Conservation (phyloP, 1,139 yeast genomes). For the Suhomyces ambrosiae region DNA sequence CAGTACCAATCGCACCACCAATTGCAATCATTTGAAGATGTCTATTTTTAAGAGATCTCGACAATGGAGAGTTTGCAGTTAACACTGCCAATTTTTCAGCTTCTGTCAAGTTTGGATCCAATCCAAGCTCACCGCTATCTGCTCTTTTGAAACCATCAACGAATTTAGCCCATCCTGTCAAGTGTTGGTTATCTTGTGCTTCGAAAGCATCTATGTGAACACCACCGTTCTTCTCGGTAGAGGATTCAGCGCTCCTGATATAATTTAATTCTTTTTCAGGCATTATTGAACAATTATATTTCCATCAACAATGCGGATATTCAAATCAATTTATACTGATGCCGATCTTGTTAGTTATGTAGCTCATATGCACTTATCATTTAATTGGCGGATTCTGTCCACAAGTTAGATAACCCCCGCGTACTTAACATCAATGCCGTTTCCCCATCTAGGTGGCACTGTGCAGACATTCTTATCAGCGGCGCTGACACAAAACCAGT, state of each 20-base stretch:
- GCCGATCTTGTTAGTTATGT: no score
- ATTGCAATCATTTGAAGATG: conserved; percentile 84
- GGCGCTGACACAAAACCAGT: conserved; percentile 1
- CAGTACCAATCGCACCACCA: conserved; percentile 88
- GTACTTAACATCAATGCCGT: not conserved
- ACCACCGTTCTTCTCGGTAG: conserved; percentile 45
- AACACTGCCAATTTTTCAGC: conserved; percentile 67
- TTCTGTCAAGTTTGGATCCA: conserved; percentile 67
- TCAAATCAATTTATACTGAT: not conserved
- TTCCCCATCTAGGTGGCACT: not conserved
- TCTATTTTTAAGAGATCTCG: conserved; percentile 61
- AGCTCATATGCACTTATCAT: no score
- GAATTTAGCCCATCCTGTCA: conserved; percentile 45
- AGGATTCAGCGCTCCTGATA: conserved; percentile 41
- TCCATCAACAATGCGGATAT: no score
- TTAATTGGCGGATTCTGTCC: not conserved
- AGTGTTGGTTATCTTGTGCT: conserved; percentile 26
- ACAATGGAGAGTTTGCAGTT: conserved; percentile 71
- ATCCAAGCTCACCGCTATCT: conserved; percentile 50
- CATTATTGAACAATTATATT: conserved; percentile 26
- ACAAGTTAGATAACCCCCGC: not conserved
- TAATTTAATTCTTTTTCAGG: conserved; percentile 48
- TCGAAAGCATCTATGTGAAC: conserved; percentile 47
- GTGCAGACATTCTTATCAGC: not conserved
- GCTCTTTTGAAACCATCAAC: conserved; percentile 60